A percentile compares a stretch with the other conserved stretches of the same genome.
Conservation (phyloP, 2,329 filamentous ascomycete genomes). For the Trichoderma brevicompactum region DNA sequence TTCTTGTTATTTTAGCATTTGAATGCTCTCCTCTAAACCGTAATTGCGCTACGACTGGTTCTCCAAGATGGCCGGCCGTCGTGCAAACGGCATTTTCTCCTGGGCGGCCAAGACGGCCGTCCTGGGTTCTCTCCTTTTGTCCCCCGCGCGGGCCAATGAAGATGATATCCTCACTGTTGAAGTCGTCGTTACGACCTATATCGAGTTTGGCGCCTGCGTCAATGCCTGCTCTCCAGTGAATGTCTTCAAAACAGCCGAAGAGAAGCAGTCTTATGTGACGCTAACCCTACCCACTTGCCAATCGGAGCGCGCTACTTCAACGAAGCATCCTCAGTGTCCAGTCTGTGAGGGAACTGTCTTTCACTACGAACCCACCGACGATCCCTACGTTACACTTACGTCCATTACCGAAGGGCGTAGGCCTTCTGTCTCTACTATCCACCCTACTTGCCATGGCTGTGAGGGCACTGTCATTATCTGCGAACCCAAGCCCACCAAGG, state of each 20-base stretch:
- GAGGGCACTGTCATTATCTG: constrained; percentile 36
- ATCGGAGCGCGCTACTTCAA: constrained; percentile 32
- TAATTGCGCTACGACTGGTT: constrained; percentile 32
- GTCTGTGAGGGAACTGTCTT: constrained; percentile 36
- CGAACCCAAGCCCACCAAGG: constrained; percentile 31
- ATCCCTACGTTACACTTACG: constrained; percentile 35
- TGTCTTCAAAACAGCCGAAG: constrained; percentile 15
- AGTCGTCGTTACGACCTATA: constrained; percentile 31
- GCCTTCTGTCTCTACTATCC: constrained; percentile 34
- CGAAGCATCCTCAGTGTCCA: constrained; percentile 33
- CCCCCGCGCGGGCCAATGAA: constrained; percentile 25
- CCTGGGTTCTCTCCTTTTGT: constrained; percentile 30
- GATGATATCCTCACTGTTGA: constrained; percentile 29
- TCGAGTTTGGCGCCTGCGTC: constrained; percentile 29
- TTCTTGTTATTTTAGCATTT: not conserved
- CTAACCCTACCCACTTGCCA: constrained; percentile 36
- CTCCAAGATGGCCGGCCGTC: constrained; percentile 14
- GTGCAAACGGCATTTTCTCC: constrained; percentile 21
- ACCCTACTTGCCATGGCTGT: constrained; percentile 33
- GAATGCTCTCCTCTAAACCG: not conserved
- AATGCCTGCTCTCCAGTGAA: constrained; percentile 26
- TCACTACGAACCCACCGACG: constrained; percentile 35
- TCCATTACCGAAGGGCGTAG: constrained; percentile 26
- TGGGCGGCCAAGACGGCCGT: constrained; percentile 29
- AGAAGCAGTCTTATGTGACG: constrained; percentile 23